These are phyloP conservation scores for Hansenula sp. DNA, from an alignment of 1,139 yeast species.

Conservation along the genomic window DNA sequence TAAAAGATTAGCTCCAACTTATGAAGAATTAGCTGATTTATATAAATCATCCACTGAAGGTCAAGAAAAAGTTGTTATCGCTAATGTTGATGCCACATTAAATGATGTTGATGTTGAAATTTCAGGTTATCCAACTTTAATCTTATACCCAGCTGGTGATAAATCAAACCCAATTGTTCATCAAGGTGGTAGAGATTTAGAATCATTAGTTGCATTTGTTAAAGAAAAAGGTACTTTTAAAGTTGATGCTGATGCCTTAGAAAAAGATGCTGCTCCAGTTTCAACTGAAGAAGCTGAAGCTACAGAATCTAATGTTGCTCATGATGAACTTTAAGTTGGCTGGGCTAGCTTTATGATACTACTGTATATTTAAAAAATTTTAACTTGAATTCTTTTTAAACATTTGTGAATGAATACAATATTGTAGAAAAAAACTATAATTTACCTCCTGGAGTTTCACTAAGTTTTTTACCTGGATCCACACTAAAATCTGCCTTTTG, in stretches of 20 bases:
- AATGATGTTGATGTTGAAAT: conserved; percentile 84
- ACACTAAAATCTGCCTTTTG: conserved; percentile 54
- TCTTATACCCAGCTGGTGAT: conserved; percentile 90
- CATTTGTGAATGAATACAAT: neutral
- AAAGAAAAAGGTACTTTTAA: conserved; percentile 56
- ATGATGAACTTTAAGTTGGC: conserved; percentile 2
- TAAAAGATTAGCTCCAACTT: conserved; percentile 89
- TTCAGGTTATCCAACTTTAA: conserved; percentile 90
- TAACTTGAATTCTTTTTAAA: too few species aligned
- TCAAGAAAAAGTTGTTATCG: conserved; percentile 59
- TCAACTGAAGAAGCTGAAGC: conserved; percentile 16
- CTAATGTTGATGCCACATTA: conserved; percentile 83
- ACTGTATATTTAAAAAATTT: too few species aligned
- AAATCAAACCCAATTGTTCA: conserved; percentile 66
- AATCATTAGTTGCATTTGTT: conserved; percentile 65
- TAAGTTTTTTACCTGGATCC: conserved; percentile 1
- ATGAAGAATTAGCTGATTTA: conserved; percentile 78
- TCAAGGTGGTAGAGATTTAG: conserved; percentile 72
- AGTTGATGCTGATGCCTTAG: conserved; percentile 46
- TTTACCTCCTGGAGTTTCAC: conserved; percentile 20
- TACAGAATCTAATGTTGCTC: conserved; percentile 5
- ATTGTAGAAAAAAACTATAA: conserved; percentile 3
- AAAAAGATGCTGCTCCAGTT: conserved; percentile 24
- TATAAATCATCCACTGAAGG: conserved; percentile 44
- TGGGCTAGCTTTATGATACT: neutral